These are phyloP conservation scores for Candida rishiriensis DNA, from an alignment of 805 yeast species.

Conservation along the genomic window DNA sequence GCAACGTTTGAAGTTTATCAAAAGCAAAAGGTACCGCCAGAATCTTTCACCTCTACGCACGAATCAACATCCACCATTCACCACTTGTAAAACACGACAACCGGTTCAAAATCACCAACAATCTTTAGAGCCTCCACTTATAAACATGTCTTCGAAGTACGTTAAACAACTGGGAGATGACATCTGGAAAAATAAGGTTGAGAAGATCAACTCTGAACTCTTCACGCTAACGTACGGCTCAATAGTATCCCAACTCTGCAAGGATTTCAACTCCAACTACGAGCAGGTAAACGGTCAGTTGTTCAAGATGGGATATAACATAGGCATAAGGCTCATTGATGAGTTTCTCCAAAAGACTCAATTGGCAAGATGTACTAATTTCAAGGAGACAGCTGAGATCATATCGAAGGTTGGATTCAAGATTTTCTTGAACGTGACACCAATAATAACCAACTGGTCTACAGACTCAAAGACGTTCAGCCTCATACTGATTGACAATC, in stretches of 20 bases:
- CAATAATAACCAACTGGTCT: slow-evolving; percentile 65
- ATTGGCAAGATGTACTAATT: slow-evolving; percentile 72
- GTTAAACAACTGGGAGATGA: slow-evolving; percentile 68
- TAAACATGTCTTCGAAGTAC: slow-evolving; percentile 28
- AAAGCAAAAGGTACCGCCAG: too few relatives aligned
- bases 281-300: slow-evolving; percentile 75
- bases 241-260: slow-evolving; percentile 84
- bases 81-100: too few relatives aligned
- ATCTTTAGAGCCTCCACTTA: too few relatives aligned
- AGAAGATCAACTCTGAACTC: slow-evolving; percentile 87
- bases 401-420: slow-evolving; percentile 86
- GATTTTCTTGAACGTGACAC: slow-evolving; percentile 78
- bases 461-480: slow-evolving; percentile 70
- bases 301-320: slow-evolving; percentile 92
- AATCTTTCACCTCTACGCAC: too few relatives aligned
- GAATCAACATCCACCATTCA: too few relatives aligned
- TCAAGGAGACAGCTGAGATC: slow-evolving; percentile 84
- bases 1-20: too few relatives aligned
- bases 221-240: slow-evolving; percentile 95
- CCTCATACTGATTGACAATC: slow-evolving; percentile 75
- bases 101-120: too few relatives aligned
- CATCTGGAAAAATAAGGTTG: slow-evolving; percentile 83
- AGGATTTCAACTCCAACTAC: slow-evolving; percentile 75
- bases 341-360: slow-evolving; percentile 89
- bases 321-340: slow-evolving; percentile 86